A percentile compares a stretch with the other conserved stretches of the same genome.
Conservation (phyloP, 208 protist species). For the Crithidia expoeki region DNA sequence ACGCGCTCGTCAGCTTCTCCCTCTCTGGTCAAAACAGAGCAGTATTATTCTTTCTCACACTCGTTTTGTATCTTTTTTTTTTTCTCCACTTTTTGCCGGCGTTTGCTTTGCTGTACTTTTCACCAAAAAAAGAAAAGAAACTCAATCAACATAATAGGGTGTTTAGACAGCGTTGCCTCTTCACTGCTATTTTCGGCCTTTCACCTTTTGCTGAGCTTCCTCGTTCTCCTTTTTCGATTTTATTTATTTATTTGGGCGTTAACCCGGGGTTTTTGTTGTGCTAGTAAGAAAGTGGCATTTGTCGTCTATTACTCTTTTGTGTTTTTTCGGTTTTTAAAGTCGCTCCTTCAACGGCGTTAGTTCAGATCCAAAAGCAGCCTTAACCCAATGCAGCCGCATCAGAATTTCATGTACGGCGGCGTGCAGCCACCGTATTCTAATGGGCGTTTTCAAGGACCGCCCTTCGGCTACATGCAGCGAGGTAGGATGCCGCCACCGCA, state of each 20-base stretch:
- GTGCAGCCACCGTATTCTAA: conserved; percentile 17
- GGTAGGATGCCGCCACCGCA: conserved; percentile 17
- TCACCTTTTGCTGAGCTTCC: no score
- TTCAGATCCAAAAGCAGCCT: neutral
- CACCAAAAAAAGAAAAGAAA: no score
- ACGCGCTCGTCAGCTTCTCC: neutral
- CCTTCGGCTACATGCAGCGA: conserved; percentile 20
- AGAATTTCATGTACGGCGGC: conserved; percentile 28
- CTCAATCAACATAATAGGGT: neutral
- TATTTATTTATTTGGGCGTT: neutral
- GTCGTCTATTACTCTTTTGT: neutral
- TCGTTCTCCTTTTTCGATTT: conserved; percentile 2
- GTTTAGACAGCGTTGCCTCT: neutral
- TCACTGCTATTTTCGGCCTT: no score
- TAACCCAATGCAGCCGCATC: conserved; percentile 22
- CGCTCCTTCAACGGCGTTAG: neutral
- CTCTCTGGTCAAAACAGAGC: neutral
- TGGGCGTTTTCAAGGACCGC: conserved; percentile 17
- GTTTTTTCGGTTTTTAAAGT: neutral
- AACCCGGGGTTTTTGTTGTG: neutral
- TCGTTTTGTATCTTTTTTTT: conserved; percentile 18
- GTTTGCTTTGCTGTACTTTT: neutral
- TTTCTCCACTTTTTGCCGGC: neutral
- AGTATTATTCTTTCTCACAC: neutral
- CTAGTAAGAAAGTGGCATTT: neutral